Base-by-base conservation (phyloP, 768 basidiomycete genomes). In the Hygrocybe coccinea region DNA sequence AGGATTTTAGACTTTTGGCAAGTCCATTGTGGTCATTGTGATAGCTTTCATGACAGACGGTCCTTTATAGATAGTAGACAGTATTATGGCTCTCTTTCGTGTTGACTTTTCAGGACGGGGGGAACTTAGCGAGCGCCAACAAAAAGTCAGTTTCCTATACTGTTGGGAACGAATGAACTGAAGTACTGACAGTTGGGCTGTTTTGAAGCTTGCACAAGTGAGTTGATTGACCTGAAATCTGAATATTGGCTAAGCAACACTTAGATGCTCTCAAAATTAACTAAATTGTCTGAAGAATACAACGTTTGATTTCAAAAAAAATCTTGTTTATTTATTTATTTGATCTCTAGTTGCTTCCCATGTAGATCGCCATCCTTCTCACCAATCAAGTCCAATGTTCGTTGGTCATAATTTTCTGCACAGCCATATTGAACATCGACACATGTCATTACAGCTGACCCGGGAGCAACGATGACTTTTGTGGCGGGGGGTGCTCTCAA, bases 51-150 rank as follows among this genome's bases (percentile, higher is more conserved):
- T 41, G 35, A 48, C 50, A 67, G 39, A 70, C 36, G 29, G 55
- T 24, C 35, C 34, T 39, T 44, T 54, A 5, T 64, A 95, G 87
- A 93, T 97, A 56, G 82, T 97, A 35, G 95, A 97, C 67, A 94
- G 91, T 62, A 95, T 97, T 58, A 95, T 98, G 91, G 95, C 95
- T 25, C 79, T 95, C 5, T 98, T 98, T 69, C 84, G 93, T 17
- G 90, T 93, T 43, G 95, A 98, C 70, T 98, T 77, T 68, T 91
- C 90, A 3, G 95, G 95, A 19, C 77, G 95, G 75, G 95, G 95
- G 29, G 95, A 97, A 68, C 72, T 97, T 38, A 94, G 92, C 61
- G 93, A 95, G 73, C 79, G 94, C 50, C 94, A 95, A 66, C 95
- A 97, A 67, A 93, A 93, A 75, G 89, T 84, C 36, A 52, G 63